Evolutionary conservation across 805 yeast genomes (phyloP).

Genomic region (Millerozyma acaciae): DNA sequence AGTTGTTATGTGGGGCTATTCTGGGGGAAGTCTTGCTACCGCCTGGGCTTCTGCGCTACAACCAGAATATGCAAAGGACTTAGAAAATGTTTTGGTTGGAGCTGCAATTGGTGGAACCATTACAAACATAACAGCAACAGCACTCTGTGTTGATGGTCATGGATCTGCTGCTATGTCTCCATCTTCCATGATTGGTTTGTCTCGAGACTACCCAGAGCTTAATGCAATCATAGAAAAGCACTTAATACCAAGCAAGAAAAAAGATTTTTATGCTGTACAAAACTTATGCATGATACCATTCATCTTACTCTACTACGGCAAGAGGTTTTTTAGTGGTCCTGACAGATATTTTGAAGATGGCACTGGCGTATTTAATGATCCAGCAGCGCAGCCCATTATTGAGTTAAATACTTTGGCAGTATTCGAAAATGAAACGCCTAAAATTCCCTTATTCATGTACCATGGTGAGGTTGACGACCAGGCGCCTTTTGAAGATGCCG

Average conservation of each 20-base stretch:
- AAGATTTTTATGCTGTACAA: neutral
- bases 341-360: constrained; percentile 9
- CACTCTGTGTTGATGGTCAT: constrained; percentile 15
- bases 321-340: constrained; percentile 7
- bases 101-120: constrained; percentile 26
- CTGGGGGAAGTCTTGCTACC: constrained; percentile 27
- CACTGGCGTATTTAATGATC: constrained; percentile 1
- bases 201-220: constrained; percentile 21
- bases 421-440: constrained; percentile 1
- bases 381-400: constrained; percentile 5
- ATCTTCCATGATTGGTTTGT: constrained; percentile 19
- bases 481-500: constrained; percentile 4
- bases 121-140: constrained; percentile 17
- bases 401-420: constrained; percentile 8
- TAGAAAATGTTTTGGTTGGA: constrained; percentile 20
- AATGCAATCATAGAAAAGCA: constrained; percentile 5
- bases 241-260: neutral
- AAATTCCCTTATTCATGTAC: constrained; percentile 1
- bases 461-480: constrained; percentile 1
- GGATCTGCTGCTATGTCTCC: constrained; percentile 15
- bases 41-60: constrained; percentile 25
- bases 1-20: constrained; percentile 22
- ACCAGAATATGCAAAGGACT: constrained; percentile 23
- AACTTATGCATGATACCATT: neutral
- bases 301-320: neutral